Evolutionary conservation across 2,329 filamentous ascomycete genomes (phyloP).

Genomic region (Zopfia rhizophila): DNA sequence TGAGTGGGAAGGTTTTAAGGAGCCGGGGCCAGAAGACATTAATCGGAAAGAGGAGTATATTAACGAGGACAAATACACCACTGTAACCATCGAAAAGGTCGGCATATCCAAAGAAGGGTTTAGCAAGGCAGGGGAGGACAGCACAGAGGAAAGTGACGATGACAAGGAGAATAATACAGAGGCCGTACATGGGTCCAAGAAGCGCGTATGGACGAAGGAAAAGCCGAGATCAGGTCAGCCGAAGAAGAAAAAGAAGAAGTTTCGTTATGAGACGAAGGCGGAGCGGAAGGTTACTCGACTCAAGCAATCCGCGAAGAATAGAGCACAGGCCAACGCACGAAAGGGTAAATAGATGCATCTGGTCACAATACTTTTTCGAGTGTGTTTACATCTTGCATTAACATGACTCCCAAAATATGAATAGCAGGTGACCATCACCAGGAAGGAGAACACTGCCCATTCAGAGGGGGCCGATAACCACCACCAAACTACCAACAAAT

Average conservation of each 20-base stretch:
- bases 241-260: constrained; percentile 90
- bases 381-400: not conserved
- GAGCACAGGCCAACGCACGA: constrained; percentile 72
- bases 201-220: constrained; percentile 63
- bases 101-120: constrained; percentile 80
- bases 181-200: constrained; percentile 50
- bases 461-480: constrained; percentile 1
- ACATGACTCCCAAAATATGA: not conserved
- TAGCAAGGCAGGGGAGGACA: constrained; percentile 61
- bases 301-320: constrained; percentile 76
- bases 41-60: constrained; percentile 93
- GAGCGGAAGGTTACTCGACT: constrained; percentile 73
- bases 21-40: constrained; percentile 66
- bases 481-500: constrained; percentile 30
- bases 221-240: constrained; percentile 58
- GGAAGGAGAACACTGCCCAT: constrained; percentile 5
- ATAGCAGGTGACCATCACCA: constrained; percentile 10
- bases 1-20: constrained; percentile 70
- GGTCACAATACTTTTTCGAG: not conserved
- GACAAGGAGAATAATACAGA: constrained; percentile 44
- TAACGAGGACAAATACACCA: constrained; percentile 95
- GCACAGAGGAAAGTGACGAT: constrained; percentile 28
- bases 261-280: constrained; percentile 89
- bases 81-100: constrained; percentile 91
- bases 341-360: constrained; percentile 52